Base-by-base conservation (phyloP, 2,329 filamentous ascomycete species). In the Onygenales sp. region DNA sequence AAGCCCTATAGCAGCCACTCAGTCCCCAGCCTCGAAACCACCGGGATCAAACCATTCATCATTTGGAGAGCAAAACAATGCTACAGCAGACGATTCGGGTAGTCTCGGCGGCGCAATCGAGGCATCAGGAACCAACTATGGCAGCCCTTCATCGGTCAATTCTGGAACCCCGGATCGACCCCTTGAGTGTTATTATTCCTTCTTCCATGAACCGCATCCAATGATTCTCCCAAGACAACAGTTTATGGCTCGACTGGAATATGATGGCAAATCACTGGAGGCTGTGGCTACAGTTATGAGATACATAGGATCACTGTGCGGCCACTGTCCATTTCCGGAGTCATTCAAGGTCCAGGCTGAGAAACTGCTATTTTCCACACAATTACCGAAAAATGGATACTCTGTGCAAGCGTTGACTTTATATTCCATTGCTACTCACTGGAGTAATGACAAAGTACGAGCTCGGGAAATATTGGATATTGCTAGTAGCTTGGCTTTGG, bases 121-220 rank as follows among this genome's bases (percentile, higher is more conserved):
- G 10, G 46, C 9, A 7, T 9, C 9, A 9, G 11, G 34, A 21
- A 39, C 34, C 9, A 31, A 31, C 13, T 39, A 6, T 31, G 34
- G 34, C 11, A 49, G 34, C 17, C 34, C 17, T 14, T 8, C 17
- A 39, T n/a, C 34, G 31, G 2, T n/a, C 8, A 17, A 5, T 13
- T 49, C 34, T 17, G 8, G 17, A 8, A 4, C 4, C n/a, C n/a
- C 6, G 33, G 33, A 39, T 31, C 45, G 33, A 37, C 45, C 33
- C 32, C 47, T 64, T 46, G 56, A 60, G 42, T 60, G 60, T 11
- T 70, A 68, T 52, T 70, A 68, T 51, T 56, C 59, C 34, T 58
- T 62, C 34, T 69, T 70, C 34, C 67, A 68, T 46, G 49, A 40
- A 40, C 59, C 59, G 2, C 67, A 69, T 49, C 65, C 66, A 0